Base-by-base conservation (phyloP, 2,329 filamentous ascomycete species). In the Botrytis deweyae region DNA sequence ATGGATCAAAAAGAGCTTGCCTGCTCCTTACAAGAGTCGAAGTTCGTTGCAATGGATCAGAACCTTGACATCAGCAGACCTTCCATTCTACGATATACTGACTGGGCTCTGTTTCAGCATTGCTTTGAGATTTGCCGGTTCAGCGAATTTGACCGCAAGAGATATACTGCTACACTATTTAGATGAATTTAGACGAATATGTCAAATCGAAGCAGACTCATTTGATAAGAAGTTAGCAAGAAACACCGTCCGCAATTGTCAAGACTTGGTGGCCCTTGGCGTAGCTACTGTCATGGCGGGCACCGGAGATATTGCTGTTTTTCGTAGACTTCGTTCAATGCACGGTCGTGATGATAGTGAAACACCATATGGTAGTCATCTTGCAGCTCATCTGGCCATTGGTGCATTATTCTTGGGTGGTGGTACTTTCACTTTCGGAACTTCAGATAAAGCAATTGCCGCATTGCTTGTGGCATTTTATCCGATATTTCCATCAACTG, bases 211-310 rank as follows among this genome's bases (percentile, higher is more conserved):
- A 7, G 80, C 83, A 12, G 72, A 76, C 40, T 81, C 79, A 29
- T 98, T 97, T 80, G 97, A 99, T 80, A 90, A 92, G 62, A 94
- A 93, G 79, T 87, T 98, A 25, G 90, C 95, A 3, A 88, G 93
- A 49, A 92, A 92, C 71, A 95, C 95, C 12, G 91, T 95, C 2
- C 89, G 94, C 55, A 97, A 97, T 85, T 98, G 96, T 79, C 93
- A 98, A 79, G 95, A 98, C 80, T 86, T 97, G 3, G 84, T 98
- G 18, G 93, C 93, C 0, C 85, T 99, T 9, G 92, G 94, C 9
- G 89, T 90, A 36, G 91, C 96, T 0, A 93, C 92, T 2, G 93
- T 98, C 70, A 98, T 98, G 95, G 94, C 97, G 9, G 96, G 96
- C 42, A 97, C 94, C 0, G 96, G 97, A 58, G 97, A 99, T 80